Conservation (phyloP, 192 early-diverging fungal genomes). For the Coemansia reversa region DNA sequence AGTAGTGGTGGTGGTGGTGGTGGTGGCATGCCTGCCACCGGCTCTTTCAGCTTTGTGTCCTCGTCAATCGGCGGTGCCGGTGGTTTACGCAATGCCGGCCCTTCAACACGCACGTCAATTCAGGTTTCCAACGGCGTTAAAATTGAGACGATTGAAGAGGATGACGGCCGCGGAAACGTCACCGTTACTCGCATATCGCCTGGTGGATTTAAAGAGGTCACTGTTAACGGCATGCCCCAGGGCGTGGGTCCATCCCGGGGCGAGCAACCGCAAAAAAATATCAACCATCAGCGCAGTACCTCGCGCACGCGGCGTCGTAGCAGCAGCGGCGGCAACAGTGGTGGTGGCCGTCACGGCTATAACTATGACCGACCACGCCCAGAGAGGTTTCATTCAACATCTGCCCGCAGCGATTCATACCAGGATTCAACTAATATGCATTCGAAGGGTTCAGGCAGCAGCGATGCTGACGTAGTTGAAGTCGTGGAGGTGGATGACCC, state of each 20-base stretch:
- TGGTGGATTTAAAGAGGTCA: slow-evolving; percentile 41
- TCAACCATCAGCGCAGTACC: slow-evolving; percentile 6
- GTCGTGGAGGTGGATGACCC: slow-evolving; percentile 30
- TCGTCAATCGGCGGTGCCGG: slow-evolving; percentile 37
- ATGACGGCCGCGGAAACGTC: slow-evolving; percentile 46
- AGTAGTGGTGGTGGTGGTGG: slow-evolving; percentile 6
- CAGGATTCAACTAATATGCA: slow-evolving; percentile 4
- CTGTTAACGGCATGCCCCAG: slow-evolving; percentile 48
- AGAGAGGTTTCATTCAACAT: slow-evolving; percentile 6
- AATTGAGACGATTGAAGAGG: slow-evolving; percentile 44
- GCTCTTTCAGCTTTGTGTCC: slow-evolving; percentile 54
- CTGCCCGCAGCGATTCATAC: background rate
- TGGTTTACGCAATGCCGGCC: slow-evolving; percentile 27
- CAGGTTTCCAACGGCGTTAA: slow-evolving; percentile 49
- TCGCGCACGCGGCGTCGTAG: slow-evolving; percentile 13
- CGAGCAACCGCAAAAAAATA: slow-evolving; percentile 16
- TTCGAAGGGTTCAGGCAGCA: background rate
- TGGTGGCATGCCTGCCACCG: slow-evolving; percentile 26
- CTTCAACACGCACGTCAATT: slow-evolving; percentile 38
- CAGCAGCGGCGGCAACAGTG: slow-evolving; percentile 10
- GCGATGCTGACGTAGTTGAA: slow-evolving; percentile 31
- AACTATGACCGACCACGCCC: slow-evolving; percentile 9
- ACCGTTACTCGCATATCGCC: slow-evolving; percentile 47
- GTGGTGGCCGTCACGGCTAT: slow-evolving; percentile 6
- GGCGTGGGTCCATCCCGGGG: background rate